These are phyloP conservation scores for Lichtheimia corymbifera DNA, from an alignment of 371 early-diverging fungal genomes.

Conservation along the genomic window DNA sequence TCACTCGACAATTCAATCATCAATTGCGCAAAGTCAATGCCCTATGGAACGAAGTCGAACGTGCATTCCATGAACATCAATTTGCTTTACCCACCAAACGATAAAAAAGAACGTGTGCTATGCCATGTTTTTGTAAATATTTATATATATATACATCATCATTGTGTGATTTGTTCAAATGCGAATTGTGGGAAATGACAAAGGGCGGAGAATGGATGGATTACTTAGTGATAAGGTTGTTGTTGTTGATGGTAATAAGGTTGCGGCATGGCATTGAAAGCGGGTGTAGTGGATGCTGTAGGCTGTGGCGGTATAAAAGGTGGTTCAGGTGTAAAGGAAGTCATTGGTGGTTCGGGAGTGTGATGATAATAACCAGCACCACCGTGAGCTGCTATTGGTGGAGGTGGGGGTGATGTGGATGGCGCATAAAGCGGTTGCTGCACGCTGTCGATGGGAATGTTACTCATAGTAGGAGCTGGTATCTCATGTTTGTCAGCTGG, in stretches of 20 bases:
- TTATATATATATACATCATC: neutral
- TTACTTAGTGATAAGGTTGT: neutral
- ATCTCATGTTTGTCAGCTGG: neutral
- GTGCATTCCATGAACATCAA: conserved; percentile 13
- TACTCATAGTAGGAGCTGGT: neutral
- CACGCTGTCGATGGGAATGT: neutral
- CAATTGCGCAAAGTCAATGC: conserved; percentile 13
- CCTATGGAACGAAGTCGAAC: conserved; percentile 18
- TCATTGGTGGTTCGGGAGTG: too few relatives aligned
- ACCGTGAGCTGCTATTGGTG: neutral
- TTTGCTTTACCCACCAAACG: conserved; percentile 11
- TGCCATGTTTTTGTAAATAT: neutral
- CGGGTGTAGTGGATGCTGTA: neutral
- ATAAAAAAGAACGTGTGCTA: neutral
- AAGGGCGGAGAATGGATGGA: too few relatives aligned
- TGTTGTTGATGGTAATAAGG: neutral
- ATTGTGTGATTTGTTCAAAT: too few relatives aligned
- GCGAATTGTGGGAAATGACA: too few relatives aligned
- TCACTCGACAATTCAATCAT: conserved; percentile 16
- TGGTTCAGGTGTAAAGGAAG: neutral
- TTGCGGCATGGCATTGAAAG: neutral
- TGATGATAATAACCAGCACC: too few relatives aligned
- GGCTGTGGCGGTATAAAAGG: neutral
- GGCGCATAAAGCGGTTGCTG: neutral
- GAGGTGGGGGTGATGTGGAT: neutral